phyloP scores from a whole-genome alignment of 1,284 basidiomycete species.

The Ganoderma meredithae region DNA sequence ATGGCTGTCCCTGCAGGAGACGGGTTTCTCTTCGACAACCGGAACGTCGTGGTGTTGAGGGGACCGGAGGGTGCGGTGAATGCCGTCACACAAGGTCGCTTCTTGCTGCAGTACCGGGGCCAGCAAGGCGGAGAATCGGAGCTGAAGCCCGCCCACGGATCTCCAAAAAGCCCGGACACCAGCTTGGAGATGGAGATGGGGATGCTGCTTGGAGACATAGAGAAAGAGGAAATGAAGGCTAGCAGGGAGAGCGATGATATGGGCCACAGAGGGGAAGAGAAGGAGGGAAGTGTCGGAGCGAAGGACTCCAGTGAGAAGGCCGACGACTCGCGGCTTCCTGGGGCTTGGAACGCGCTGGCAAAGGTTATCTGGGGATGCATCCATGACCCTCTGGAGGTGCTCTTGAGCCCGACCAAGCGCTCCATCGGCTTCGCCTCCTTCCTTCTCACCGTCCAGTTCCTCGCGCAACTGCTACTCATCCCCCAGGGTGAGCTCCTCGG shows the following conservation, averaged over 20 bases:
- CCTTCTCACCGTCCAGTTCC: conserved; percentile 31
- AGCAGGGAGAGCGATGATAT: not conserved
- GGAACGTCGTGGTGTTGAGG: conserved; percentile 23
- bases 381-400: not conserved
- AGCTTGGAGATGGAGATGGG: not conserved
- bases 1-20: conserved; percentile 29
- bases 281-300: not conserved
- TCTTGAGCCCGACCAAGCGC: not conserved
- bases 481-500: conserved; percentile 31
- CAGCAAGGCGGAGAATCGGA: not conserved
- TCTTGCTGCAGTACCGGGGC: conserved; percentile 21
- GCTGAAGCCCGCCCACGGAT: not conserved
- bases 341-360: not conserved
- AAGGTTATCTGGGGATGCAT: not conserved
- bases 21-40: conserved; percentile 25
- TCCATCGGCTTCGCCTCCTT: conserved; percentile 24
- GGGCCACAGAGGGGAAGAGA: not conserved
- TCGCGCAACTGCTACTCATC: conserved; percentile 30
- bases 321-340: not conserved
- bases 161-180: not conserved
- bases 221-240: not conserved
- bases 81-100: conserved; percentile 29
- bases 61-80: conserved; percentile 29
- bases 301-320: not conserved
- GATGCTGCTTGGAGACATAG: not conserved